Evolutionary conservation across 2,329 filamentous ascomycete species (phyloP).

Genomic region (Trichothecium roseum): DNA sequence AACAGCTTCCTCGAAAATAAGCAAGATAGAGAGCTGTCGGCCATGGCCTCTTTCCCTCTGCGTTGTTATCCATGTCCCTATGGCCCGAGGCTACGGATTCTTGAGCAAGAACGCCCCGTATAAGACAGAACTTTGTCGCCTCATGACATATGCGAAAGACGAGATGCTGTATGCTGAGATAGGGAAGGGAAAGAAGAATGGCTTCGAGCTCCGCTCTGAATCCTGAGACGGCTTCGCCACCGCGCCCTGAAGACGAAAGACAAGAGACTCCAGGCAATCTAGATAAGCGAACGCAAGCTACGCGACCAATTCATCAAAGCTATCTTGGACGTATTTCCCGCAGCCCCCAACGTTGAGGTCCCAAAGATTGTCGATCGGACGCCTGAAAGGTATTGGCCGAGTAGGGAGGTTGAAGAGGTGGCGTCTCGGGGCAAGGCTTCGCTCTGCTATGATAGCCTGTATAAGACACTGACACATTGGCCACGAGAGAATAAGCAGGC

Average conservation of each 20-base stretch:
- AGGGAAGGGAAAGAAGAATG: constrained; percentile 13
- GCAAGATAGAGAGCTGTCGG: no score
- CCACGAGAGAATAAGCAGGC: no score
- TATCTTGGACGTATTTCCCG: constrained; percentile 26
- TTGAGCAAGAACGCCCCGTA: constrained; percentile 30
- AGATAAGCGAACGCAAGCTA: constrained; percentile 21
- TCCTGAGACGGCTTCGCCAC: constrained; percentile 16
- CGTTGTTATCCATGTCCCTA: constrained; percentile 10
- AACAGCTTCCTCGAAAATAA: no score
- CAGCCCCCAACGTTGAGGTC: constrained; percentile 20
- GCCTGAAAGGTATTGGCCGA: no score
- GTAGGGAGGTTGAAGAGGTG: no score
- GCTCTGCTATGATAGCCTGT: no score
- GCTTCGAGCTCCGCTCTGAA: constrained; percentile 27
- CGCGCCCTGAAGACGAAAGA: constrained; percentile 19
- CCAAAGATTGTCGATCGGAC: no score
- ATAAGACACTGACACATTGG: no score
- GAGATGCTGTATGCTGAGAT: constrained; percentile 26
- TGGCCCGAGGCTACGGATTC: constrained; percentile 29
- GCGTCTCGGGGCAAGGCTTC: no score
- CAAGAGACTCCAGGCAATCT: constrained; percentile 19
- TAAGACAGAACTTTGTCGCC: constrained; percentile 29
- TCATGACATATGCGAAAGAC: constrained; percentile 19
- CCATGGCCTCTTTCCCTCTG: no score
- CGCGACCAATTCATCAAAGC: constrained; percentile 20